These are phyloP conservation scores for Tylopilus felleus DNA, from an alignment of 768 basidiomycete genomes.

Conservation along the genomic window DNA sequence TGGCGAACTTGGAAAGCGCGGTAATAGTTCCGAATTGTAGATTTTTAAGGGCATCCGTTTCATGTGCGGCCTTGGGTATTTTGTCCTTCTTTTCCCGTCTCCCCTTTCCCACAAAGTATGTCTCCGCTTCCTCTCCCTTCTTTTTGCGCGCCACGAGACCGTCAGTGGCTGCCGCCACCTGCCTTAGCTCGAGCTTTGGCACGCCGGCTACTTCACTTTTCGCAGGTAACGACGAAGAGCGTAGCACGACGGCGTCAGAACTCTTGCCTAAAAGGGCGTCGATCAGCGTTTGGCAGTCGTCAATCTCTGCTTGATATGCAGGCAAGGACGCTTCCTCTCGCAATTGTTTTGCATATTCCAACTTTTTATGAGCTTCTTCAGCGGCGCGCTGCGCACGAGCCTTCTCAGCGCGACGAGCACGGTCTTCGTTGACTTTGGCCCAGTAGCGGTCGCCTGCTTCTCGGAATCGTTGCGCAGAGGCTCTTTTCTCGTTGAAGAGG, in stretches of 20 bases:
- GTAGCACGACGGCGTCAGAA: conserved; percentile 41
- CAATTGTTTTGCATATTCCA: conserved; percentile 74
- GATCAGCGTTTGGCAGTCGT: conserved; percentile 93
- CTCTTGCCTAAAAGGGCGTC: conserved; percentile 76
- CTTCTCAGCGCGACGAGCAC: conserved; percentile 76
- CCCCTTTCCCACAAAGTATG: conserved; percentile 76
- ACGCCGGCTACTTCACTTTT: conserved; percentile 55
- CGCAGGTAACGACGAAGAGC: conserved; percentile 40
- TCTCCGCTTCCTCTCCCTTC: conserved; percentile 83
- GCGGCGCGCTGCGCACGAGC: conserved; percentile 70
- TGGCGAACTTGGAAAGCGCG: conserved; percentile 83
- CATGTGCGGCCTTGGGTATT: conserved; percentile 37
- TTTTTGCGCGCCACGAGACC: conserved; percentile 82
- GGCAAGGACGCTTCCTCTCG: conserved; percentile 89
- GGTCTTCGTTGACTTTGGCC: conserved; percentile 84
- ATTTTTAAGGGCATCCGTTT: conserved; percentile 45
- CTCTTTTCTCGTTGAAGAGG: conserved; percentile 75
- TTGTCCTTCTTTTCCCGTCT: conserved; percentile 58
- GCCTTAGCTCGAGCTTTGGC: conserved; percentile 77
- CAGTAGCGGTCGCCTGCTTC: conserved; percentile 83
- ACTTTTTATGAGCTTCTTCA: conserved; percentile 74
- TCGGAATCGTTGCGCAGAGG: conserved; percentile 64
- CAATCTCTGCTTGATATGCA: conserved; percentile 89
- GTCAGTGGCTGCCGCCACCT: conserved; percentile 68
- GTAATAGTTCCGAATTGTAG: conserved; percentile 83